Percentiles rank a stretch among this genome's conserved stretches.
phyloP scores from a whole-genome alignment of 2,329 filamentous ascomycete species.

The Sporothrix luriei region DNA sequence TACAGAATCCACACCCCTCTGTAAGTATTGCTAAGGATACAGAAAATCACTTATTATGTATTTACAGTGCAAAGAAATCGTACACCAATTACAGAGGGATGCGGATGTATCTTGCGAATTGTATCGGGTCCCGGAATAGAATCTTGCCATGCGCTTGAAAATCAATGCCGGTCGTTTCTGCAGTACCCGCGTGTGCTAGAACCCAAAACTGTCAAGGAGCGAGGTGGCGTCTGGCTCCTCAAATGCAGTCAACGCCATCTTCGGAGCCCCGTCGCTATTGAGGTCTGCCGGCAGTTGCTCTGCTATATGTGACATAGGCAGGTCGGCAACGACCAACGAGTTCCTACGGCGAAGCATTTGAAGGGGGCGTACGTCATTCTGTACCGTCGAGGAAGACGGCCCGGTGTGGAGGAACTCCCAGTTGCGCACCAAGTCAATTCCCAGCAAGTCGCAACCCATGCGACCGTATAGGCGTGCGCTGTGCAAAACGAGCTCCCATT shows the following conservation, averaged over 20 bases:
- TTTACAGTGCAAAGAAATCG: no score
- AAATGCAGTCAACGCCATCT: conserved; percentile 74
- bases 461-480: conserved; percentile 82
- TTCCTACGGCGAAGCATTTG: conserved; percentile 70
- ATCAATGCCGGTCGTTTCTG: no score
- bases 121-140: no score
- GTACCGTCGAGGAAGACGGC: conserved; percentile 33
- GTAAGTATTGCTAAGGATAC: no score
- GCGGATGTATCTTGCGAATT: no score
- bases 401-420: conserved; percentile 74
- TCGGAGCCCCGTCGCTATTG: conserved; percentile 49
- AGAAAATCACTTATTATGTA: no score
- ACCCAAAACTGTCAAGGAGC: conserved; percentile 89
- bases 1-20: no score
- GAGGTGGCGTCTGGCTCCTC: conserved; percentile 90
- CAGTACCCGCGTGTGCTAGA: conserved; percentile 51
- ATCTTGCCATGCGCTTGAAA: no score
- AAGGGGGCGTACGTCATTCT: conserved; percentile 62
- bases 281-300: conserved; percentile 45
- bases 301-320: conserved; percentile 51
- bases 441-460: conserved; percentile 91
- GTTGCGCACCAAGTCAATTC: conserved; percentile 78
- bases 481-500: conserved; percentile 88
- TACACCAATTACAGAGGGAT: no score
- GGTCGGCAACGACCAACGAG: conserved; percentile 78